Conservation (phyloP, 805 yeast species). For the Saccharomyces jurei region DNA sequence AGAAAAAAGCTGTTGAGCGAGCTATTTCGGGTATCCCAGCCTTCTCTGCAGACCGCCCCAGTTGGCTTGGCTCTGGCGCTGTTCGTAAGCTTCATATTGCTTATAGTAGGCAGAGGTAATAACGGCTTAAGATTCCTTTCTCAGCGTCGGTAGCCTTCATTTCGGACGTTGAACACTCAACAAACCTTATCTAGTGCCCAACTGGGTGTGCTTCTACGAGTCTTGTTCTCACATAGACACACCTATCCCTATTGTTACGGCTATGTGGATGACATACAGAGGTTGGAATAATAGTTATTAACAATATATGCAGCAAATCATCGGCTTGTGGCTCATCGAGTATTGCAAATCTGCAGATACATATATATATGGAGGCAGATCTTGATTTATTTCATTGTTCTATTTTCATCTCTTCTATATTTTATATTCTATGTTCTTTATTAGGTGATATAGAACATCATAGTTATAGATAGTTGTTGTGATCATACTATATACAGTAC, state of each 20-base stretch:
- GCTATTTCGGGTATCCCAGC: background rate
- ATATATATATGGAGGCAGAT: background rate
- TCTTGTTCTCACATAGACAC: background rate
- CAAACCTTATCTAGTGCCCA: background rate
- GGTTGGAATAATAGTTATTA: background rate
- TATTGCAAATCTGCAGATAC: background rate
- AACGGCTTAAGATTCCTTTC: background rate
- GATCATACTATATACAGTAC: background rate
- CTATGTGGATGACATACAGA: background rate
- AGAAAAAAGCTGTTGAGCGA: background rate
- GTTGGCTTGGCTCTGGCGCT: background rate
- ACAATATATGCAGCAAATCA: background rate
- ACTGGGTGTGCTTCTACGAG: background rate
- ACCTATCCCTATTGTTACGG: background rate
- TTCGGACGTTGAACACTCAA: background rate
- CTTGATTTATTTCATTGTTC: background rate
- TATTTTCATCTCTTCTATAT: background rate
- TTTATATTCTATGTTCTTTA: background rate
- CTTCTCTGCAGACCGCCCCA: background rate
- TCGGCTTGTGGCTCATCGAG: background rate
- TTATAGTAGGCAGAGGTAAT: background rate
- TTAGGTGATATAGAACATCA: background rate
- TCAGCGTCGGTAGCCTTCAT: background rate
- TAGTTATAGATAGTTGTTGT: background rate
- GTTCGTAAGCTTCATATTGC: background rate